Base-by-base conservation (phyloP, 169 alveolate genomes). In the Blepharisma undulans region DNA sequence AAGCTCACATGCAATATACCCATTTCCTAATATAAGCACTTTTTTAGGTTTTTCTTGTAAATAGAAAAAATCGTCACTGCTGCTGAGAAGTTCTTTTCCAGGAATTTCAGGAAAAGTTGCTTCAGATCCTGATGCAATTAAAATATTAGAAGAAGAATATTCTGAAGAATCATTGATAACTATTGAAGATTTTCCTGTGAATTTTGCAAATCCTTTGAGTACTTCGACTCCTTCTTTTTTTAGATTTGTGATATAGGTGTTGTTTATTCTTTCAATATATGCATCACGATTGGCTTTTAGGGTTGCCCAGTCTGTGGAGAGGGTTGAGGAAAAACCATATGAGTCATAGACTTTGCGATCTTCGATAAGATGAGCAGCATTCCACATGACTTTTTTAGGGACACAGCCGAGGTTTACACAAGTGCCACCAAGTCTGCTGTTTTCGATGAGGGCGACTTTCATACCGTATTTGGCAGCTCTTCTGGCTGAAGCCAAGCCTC, bases 381-480 rank as follows among this genome's bases (percentile, higher is more conserved):
- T 95, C 93, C 96, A 97, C 98, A 97, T 97, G 87, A 86, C 66
- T 60, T 98, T 98, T 94, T 98, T 98, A 0, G 99, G 99, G 71
- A 98, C 98, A 92, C 99, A 98, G 10, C 99, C 99, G 21, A 98
- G 99, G 92, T 98, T 98, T 19, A 98, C 99, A 92, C 99, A 98
- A 10, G 99, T 98, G 22, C 99, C 99, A 78, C 99, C 99, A 61
- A 97, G 77, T 77, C 92, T 94, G 81, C 95, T 72, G 82, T 92
- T 88, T 79, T 97, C 99, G 14, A 97, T 97, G 16, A 98, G 84
- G 32, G 97, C 98, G 25, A 97, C 98, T 84, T 97, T 96, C 59
- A 93, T 97, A 34, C 97, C 97, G 89, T 94, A 71, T 66, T 19
- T 71, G 27, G 95, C 94, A 34, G 97, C 97, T 79, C 95, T 93